phyloP scores from a whole-genome alignment of 495 filamentous ascomycete species.

The Lasiosphaeriaceae sp. region DNA sequence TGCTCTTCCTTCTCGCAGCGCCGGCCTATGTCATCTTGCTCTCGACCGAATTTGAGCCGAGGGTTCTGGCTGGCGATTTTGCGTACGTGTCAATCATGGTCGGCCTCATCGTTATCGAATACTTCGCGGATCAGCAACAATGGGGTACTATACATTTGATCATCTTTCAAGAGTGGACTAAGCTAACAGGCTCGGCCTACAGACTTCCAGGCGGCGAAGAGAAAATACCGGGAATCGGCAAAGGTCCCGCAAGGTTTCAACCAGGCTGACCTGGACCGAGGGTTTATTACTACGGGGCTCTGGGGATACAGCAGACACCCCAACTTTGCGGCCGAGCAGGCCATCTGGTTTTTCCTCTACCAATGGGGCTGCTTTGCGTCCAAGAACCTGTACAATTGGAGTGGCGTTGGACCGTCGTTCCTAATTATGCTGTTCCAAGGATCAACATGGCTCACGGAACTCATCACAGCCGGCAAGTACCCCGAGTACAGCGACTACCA shows the following conservation, averaged over 20 bases:
- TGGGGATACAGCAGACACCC: slow-evolving; percentile 88
- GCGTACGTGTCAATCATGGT: slow-evolving; percentile 65
- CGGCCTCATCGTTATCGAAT: slow-evolving; percentile 68
- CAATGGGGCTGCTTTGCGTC: slow-evolving; percentile 77
- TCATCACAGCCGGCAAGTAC: slow-evolving; percentile 77
- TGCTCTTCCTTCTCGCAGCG: slow-evolving; percentile 69
- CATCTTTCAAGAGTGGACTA: slow-evolving; percentile 15
- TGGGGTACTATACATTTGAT: slow-evolving; percentile 55
- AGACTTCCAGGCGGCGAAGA: slow-evolving; percentile 80
- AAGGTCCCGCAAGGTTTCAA: slow-evolving; percentile 60
- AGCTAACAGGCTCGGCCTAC: neutral
- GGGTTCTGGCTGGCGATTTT: slow-evolving; percentile 56
- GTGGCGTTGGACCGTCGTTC: slow-evolving; percentile 61
- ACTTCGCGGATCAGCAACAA: slow-evolving; percentile 87
- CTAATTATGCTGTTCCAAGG: slow-evolving; percentile 83
- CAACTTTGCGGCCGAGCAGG: slow-evolving; percentile 90
- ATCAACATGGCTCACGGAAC: slow-evolving; percentile 82
- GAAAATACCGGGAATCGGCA: slow-evolving; percentile 63
- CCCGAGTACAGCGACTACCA: slow-evolving; percentile 85
- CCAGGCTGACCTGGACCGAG: slow-evolving; percentile 80
- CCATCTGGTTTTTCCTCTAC: slow-evolving; percentile 84
- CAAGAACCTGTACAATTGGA: slow-evolving; percentile 72
- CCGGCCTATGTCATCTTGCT: slow-evolving; percentile 80
- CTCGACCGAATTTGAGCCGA: slow-evolving; percentile 37
- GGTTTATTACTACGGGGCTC: slow-evolving; percentile 81